These are phyloP conservation scores for Vaccinium macrocarpon DNA, from an alignment of 148 eudicot species.

Conservation along the genomic window DNA sequence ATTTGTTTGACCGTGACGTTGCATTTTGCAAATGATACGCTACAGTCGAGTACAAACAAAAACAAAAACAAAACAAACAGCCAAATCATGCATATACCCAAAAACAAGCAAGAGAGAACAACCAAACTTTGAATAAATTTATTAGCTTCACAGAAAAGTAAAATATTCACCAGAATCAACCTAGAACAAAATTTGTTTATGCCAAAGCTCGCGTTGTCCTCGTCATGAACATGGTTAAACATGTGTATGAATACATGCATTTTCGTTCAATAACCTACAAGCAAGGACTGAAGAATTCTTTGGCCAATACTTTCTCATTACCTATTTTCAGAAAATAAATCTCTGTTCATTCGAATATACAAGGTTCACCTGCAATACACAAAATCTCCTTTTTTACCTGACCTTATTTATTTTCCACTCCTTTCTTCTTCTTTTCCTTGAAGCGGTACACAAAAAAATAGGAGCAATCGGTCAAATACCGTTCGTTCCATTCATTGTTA, in stretches of 20 bases:
- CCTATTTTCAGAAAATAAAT: neutral
- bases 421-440: neutral
- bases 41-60: too few relatives aligned
- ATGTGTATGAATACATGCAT: neutral
- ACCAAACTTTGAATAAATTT: neutral
- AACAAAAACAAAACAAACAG: too few relatives aligned
- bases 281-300: neutral
- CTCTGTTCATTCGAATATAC: neutral
- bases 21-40: neutral
- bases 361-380: neutral
- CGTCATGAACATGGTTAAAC: neutral
- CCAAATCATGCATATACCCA: too few relatives aligned
- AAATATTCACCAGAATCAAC: neutral
- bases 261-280: neutral
- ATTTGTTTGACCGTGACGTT: neutral
- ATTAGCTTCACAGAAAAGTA: neutral
- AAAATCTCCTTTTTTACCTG: neutral
- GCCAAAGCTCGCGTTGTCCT: neutral
- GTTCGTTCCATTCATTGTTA: slow-evolving; percentile 14
- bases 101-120: too few relatives aligned
- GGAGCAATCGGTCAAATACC: neutral
- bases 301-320: neutral
- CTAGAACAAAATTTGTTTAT: neutral
- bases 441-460: neutral
- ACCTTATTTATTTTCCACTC: neutral